A percentile compares a stretch with the other conserved stretches of the same genome.
Conservation (phyloP, 2,329 filamentous ascomycete genomes). For the Alternaria longipes region DNA sequence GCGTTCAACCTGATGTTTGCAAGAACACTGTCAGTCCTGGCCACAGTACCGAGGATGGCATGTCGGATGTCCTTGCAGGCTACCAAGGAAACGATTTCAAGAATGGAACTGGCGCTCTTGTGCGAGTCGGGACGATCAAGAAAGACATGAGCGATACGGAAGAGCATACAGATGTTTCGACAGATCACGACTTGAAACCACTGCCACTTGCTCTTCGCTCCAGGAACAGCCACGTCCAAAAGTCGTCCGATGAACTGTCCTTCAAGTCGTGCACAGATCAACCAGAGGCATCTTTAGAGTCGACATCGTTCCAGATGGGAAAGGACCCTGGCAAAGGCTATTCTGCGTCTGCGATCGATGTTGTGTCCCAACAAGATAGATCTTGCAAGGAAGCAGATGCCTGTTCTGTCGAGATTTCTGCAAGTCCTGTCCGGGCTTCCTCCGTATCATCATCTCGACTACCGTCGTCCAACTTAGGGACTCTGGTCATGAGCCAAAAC, state of each 20-base stretch:
- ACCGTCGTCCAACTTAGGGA: conserved; percentile 14
- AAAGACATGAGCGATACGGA: conserved; percentile 2
- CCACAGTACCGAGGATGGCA: conserved; percentile 41
- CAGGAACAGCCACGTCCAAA: conserved; percentile 36
- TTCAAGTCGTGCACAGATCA: conserved; percentile 45
- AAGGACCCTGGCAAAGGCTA: conserved; percentile 22
- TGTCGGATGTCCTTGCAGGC: conserved; percentile 45
- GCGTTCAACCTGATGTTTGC: conserved; percentile 8
- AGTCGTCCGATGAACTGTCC: conserved; percentile 45
- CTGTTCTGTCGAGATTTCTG: conserved; percentile 33
- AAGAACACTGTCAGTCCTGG: conserved; percentile 18
- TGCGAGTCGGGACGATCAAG: background rate
- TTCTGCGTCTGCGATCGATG: conserved; percentile 24
- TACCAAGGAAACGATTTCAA: conserved; percentile 43
- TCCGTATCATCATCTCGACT: conserved; percentile 30
- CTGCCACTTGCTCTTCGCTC: conserved; percentile 2
- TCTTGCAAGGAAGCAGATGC: conserved; percentile 32
- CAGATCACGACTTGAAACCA: conserved; percentile 3
- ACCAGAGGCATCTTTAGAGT: conserved; percentile 16
- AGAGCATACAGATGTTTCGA: conserved; percentile 17
- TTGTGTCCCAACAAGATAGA: conserved; percentile 16
- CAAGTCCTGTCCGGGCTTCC: conserved; percentile 31
- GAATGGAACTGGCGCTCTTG: conserved; percentile 19
- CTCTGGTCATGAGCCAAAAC: conserved; percentile 11
- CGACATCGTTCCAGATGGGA: background rate